These are phyloP conservation scores for Sugiyamaella castrensis DNA, from an alignment of 1,139 yeast species.

Conservation along the genomic window DNA sequence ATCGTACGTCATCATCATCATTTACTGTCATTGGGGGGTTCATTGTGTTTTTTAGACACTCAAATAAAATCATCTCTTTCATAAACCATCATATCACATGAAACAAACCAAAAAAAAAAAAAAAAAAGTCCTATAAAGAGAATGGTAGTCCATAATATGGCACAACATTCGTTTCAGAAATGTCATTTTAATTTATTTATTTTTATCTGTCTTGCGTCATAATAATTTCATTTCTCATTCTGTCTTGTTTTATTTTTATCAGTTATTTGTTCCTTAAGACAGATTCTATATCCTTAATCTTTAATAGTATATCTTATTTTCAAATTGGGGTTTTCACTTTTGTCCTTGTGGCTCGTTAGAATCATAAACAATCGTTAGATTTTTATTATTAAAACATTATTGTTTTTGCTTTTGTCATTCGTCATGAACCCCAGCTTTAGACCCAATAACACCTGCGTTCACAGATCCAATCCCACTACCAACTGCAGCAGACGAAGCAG, in stretches of 20 bases:
- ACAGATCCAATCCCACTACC: constrained; percentile 25
- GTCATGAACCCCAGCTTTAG: constrained; percentile 20
- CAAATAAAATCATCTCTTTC: constrained; percentile 16
- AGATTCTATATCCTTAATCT: background rate
- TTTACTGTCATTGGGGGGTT: constrained; percentile 10
- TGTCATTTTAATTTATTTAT: background rate
- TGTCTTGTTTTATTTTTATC: too few relatives aligned
- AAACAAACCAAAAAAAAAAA: constrained; percentile 2
- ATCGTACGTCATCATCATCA: constrained; percentile 8
- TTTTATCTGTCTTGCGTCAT: background rate
- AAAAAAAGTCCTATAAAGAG: background rate
- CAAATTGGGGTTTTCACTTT: background rate
- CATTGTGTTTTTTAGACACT: constrained; percentile 8
- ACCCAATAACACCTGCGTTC: constrained; percentile 26
- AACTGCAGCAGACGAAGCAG: constrained; percentile 16
- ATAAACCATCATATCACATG: constrained; percentile 18
- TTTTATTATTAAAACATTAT: background rate
- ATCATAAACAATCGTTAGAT: constrained; percentile 20
- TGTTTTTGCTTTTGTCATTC: constrained; percentile 4
- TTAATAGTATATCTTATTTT: constrained; percentile 6
- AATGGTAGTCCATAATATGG: background rate
- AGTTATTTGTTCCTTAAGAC: background rate
- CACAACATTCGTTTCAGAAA: background rate
- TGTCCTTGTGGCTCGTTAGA: constrained; percentile 21
- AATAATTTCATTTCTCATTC: too few relatives aligned